These are phyloP conservation scores for Tylopilus intermedius DNA, from an alignment of 768 basidiomycete species.

Conservation along the genomic window DNA sequence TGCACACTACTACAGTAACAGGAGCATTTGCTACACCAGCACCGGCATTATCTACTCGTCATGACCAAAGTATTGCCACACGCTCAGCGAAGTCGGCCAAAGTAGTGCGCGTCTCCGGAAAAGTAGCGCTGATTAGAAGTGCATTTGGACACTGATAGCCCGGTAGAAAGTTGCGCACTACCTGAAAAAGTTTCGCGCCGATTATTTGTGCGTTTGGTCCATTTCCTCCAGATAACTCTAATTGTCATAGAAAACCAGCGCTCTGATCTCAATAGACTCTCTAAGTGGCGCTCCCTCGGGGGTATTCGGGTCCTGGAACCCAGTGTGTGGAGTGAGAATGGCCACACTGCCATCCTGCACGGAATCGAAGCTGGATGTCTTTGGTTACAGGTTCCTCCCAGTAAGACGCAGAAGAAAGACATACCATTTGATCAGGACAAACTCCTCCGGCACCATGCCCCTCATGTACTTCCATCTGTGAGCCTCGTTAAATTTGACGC, in stretches of 20 bases:
- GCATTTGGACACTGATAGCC: no score
- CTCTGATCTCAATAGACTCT: constrained; percentile 34
- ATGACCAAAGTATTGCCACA: no score
- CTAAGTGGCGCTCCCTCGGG: constrained; percentile 28
- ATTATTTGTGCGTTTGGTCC: no score
- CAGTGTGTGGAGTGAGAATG: constrained; percentile 31
- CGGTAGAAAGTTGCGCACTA: no score
- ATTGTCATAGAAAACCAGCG: constrained; percentile 33
- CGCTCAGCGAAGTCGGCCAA: no score
- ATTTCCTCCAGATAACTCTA: not conserved
- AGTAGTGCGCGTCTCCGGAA: no score
- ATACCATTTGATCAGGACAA: constrained; percentile 46
- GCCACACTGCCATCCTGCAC: constrained; percentile 33
- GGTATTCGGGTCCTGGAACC: constrained; percentile 32
- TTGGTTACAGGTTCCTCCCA: not conserved
- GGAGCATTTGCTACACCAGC: no score
- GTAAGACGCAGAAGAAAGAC: constrained; percentile 1
- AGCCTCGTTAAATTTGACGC: constrained; percentile 34
- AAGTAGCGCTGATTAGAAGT: no score
- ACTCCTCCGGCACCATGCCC: constrained; percentile 43
- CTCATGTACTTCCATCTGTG: constrained; percentile 35
- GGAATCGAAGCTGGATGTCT: constrained; percentile 29
- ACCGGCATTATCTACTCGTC: no score
- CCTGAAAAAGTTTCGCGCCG: no score
- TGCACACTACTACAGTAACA: no score